Evolutionary conservation across 805 yeast species (phyloP).

Genomic region (Starmerella roubikii): DNA sequence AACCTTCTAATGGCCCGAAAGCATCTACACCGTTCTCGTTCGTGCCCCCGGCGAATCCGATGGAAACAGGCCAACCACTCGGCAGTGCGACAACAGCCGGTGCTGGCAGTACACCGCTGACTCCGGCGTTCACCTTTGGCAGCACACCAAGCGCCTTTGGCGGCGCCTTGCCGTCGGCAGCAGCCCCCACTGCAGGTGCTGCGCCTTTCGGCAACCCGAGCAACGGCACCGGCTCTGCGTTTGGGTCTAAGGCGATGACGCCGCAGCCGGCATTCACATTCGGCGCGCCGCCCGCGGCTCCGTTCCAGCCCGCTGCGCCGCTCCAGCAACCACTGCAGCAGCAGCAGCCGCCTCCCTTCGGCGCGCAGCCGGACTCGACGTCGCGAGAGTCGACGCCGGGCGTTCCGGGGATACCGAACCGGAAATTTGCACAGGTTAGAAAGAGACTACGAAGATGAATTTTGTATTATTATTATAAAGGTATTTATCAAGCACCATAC

Average conservation of each 20-base stretch:
- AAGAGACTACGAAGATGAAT: conserved; percentile 6
- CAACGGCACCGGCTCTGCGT: neutral
- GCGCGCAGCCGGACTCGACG: neutral
- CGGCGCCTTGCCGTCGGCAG: no score
- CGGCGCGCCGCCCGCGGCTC: neutral
- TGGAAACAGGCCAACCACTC: neutral
- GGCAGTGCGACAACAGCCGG: conserved; percentile 3
- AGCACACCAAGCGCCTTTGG: neutral
- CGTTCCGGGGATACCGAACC: neutral
- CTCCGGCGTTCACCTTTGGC: conserved; percentile 2
- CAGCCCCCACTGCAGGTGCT: neutral
- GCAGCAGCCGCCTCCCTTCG: neutral
- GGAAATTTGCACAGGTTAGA: conserved; percentile 16
- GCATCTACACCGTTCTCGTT: conserved; percentile 1
- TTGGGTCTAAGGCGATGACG: neutral
- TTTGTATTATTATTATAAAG: neutral
- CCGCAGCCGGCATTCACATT: neutral
- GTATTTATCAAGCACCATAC: conserved; percentile 20
- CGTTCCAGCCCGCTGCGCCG: neutral
- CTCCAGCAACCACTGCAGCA: neutral
- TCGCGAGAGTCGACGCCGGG: conserved; percentile 16
- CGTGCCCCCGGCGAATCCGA: neutral
- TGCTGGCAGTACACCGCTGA: conserved; percentile 6
- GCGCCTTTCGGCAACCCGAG: neutral
- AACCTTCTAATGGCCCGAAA: no score